Evolutionary conservation across 2,329 filamentous ascomycete species (phyloP), one percentile per base, ranked within the genome.

Genomic region (Epichloe scottii): DNA sequence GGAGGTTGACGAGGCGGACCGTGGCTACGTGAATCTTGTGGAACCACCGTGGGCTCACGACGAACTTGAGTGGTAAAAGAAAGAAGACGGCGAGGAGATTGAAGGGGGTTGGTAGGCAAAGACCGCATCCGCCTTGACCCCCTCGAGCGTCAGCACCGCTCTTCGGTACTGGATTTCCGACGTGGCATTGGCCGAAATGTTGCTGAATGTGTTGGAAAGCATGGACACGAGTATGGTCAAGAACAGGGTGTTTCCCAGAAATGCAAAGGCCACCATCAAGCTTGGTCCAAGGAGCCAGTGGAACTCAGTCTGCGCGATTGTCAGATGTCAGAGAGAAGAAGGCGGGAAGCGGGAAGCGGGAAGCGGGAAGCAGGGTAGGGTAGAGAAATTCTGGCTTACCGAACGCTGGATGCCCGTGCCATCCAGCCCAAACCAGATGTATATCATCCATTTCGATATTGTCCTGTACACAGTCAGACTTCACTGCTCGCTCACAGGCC

Each of bases 351-450:
- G 21, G 26, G 15, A n/a, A n/a, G 11, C 14, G n/a, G 46, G 21
- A 21, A 30, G n/a, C 8, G 21, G 26, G 15, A n/a, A n/a, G n/a
- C n/a, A n/a, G 23, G 8, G 10, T 15, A 10, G 34, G 14, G 34
- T 10, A n/a, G 35, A 38, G 14, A 11, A 38, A 8, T 35, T 17
- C 15, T 10, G 6, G 62, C 71, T 61, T 60, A 75, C 74, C 51
- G 78, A 79, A 56, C 72, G 66, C 46, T 79, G 73, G 41, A 84
- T 81, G 7, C 80, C 80, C 3, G 76, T 81, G 6, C 79, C 88
- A 59, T 93, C 88, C 2, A 94, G 77, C 2, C 88, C 88, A 61
- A 94, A 93, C 88, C 88, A 94, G 56, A 94, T 90, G 77, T 86
- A 93, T 2, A 93, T 77, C 87, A 94, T 91, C 88, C 88, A 94